Conservation (phyloP, 2,329 filamentous ascomycete genomes). For the Penicillium vulpinum region DNA sequence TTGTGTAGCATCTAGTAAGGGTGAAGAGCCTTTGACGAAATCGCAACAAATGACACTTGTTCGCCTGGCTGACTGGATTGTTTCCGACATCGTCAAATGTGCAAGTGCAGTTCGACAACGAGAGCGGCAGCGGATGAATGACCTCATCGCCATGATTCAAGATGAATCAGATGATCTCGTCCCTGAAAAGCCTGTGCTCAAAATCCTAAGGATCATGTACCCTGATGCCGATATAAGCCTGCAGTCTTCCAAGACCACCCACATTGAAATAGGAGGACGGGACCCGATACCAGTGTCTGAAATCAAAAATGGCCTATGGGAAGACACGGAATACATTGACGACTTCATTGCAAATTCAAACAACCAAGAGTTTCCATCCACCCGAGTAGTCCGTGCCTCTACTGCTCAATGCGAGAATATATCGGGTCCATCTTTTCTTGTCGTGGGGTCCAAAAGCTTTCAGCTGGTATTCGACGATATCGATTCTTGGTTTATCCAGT, state of each 20-base stretch:
- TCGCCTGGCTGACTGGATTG: conserved; percentile 13
- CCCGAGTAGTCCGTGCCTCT: conserved; percentile 1
- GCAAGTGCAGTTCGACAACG: conserved; percentile 7
- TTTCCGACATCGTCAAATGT: conserved; percentile 11
- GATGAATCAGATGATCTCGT: background rate
- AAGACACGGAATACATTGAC: conserved; percentile 11
- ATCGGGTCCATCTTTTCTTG: conserved; percentile 12
- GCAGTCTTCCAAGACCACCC: background rate
- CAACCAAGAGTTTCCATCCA: background rate
- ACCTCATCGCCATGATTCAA: conserved; percentile 7
- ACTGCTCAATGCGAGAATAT: conserved; percentile 6
- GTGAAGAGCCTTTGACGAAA: conserved; percentile 12
- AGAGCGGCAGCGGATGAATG: conserved; percentile 12
- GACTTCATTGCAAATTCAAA: conserved; percentile 9
- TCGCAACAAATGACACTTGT: conserved; percentile 11
- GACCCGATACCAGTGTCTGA: background rate
- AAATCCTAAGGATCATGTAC: conserved; percentile 3
- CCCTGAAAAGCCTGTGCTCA: background rate
- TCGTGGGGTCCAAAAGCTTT: conserved; percentile 13
- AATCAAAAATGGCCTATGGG: conserved; percentile 10
- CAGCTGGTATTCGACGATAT: conserved; percentile 16
- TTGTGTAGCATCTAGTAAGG: conserved; percentile 11
- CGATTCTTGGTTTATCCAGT: conserved; percentile 15
- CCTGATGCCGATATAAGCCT: conserved; percentile 5
- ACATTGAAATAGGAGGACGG: conserved; percentile 6